Base-by-base conservation (phyloP, 2,329 filamentous ascomycete genomes). In the Penicillium sp. region DNA sequence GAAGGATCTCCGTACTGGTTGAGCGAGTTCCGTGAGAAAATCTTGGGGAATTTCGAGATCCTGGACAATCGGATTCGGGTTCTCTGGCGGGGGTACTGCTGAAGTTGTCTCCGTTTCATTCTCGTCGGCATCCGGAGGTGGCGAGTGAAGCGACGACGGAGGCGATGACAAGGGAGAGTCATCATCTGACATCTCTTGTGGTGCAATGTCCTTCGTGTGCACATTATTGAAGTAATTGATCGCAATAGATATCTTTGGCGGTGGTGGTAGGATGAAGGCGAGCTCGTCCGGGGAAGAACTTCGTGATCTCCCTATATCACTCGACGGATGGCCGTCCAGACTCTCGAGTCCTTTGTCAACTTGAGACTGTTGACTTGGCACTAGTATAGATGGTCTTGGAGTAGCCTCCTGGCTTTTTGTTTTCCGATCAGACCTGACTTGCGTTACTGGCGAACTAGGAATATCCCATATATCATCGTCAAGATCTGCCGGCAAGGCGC, bases 221-320 rank as follows among this genome's bases (percentile, higher is more conserved):
- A 40, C 58, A 61, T 56, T n/a, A 24, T 37, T 54, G 30, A 13
- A 17, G 10, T 13, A n/a, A 56, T 59, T 4, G 24, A n/a, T 38
- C 26, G 51, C 49, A 13, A 38, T 22, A 49, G 56, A 26, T 35
- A 9, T 26, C 53, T 58, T 70, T 24, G 62, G 63, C 33, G 67
- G 56, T 1, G 71, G 61, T 54, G 69, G 65, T 33, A 69, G 30
- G 15, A 75, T 70, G 33, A 76, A 67, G 35, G 73, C 74, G 44
- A 80, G 56, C 54, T 77, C 78, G 58, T 79, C 78, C 2, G 76
- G 77, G 0, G 78, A 79, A 19, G 76, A 75, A 33, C 64, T 70
- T 35, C 64, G 54, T 12, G 65, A 63, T 42, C 53, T 61, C 26
- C 47, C 37, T 4, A 24, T 26, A 24, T 55, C 56, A 54, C 15